phyloP scores from a whole-genome alignment of 75 land plant genomes.

The Pinus tabuliformis region DNA sequence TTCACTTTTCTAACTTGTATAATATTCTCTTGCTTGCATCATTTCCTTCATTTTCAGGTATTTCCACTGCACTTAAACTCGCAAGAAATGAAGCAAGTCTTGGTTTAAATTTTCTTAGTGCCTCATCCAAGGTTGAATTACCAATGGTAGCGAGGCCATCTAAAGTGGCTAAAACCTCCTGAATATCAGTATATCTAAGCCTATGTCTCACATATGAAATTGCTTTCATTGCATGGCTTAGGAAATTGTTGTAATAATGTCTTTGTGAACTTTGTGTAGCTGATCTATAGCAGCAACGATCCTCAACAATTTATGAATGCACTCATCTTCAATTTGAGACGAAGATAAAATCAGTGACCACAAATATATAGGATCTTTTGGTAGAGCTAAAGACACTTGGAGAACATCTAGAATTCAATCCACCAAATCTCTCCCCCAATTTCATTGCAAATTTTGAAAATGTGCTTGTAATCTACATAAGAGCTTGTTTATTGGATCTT shows the following conservation, averaged over 20 bases:
- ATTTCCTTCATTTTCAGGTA: slow-evolving; percentile 53
- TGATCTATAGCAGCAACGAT: slow-evolving; percentile 25
- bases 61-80: slow-evolving; percentile 51
- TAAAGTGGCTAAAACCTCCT: slow-evolving; percentile 50
- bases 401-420: slow-evolving; percentile 7
- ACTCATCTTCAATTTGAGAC: slow-evolving; percentile 29
- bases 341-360: slow-evolving; percentile 41
- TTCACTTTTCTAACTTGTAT: too few relatives aligned
- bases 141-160: slow-evolving; percentile 30
- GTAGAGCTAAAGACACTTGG: slow-evolving; percentile 3
- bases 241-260: slow-evolving; percentile 31
- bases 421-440: slow-evolving; percentile 7
- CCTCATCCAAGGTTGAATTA: slow-evolving; percentile 15
- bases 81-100: slow-evolving; percentile 66
- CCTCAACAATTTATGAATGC: slow-evolving; percentile 27
- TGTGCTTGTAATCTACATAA: slow-evolving; percentile 25
- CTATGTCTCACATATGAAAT: slow-evolving; percentile 38
- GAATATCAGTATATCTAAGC: slow-evolving; percentile 43
- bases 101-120: slow-evolving; percentile 48
- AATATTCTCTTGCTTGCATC: slow-evolving; percentile 10
- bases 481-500: slow-evolving; percentile 23
- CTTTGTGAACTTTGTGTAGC: slow-evolving; percentile 15
- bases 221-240: slow-evolving; percentile 34
- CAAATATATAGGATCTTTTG: slow-evolving; percentile 42
- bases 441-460: slow-evolving; percentile 35